Percentiles rank a stretch among this genome's conserved stretches.
phyloP scores from a whole-genome alignment of 2,329 filamentous ascomycete genomes.

The Aspergillus tubingensis region DNA sequence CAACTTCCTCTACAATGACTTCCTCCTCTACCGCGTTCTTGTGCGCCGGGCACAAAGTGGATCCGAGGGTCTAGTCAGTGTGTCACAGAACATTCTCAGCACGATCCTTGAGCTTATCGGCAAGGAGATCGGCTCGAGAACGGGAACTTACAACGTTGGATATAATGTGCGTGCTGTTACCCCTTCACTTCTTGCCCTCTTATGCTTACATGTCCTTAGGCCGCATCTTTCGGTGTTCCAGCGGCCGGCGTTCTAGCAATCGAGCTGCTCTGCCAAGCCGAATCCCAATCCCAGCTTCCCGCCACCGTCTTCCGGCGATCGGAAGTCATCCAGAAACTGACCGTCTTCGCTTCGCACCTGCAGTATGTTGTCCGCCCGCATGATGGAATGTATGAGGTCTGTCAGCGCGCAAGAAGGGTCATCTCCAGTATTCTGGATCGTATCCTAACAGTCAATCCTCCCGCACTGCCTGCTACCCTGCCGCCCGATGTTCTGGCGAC shows the following conservation, averaged over 20 bases:
- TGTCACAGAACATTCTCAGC: conserved; percentile 27
- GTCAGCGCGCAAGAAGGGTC: conserved; percentile 25
- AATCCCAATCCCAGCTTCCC: background rate
- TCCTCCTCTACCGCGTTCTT: conserved; percentile 26
- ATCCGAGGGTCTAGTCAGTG: conserved; percentile 21
- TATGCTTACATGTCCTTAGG: conserved; percentile 15
- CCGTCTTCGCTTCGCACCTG: conserved; percentile 28
- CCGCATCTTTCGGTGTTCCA: conserved; percentile 27
- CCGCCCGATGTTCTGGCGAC: conserved; percentile 3
- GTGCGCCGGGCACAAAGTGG: conserved; percentile 21
- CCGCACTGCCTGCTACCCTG: background rate
- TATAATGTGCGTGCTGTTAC: conserved; percentile 20
- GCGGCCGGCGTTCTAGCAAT: conserved; percentile 31
- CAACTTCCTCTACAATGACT: conserved; percentile 28
- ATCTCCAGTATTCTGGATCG: conserved; percentile 27
- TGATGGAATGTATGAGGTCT: conserved; percentile 28
- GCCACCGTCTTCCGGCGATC: conserved; percentile 23
- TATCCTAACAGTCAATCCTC: conserved; percentile 10
- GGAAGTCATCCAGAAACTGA: conserved; percentile 32
- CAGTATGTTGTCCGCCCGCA: conserved; percentile 23
- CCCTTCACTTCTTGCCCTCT: no score
- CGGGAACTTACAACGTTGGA: conserved; percentile 14
- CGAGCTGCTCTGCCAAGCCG: conserved; percentile 28
- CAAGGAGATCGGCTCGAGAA: conserved; percentile 14
- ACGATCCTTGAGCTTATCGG: conserved; percentile 18